These are phyloP conservation scores for Vitis amurensis DNA, from an alignment of 164 flowering plant species.

Conservation along the genomic window DNA sequence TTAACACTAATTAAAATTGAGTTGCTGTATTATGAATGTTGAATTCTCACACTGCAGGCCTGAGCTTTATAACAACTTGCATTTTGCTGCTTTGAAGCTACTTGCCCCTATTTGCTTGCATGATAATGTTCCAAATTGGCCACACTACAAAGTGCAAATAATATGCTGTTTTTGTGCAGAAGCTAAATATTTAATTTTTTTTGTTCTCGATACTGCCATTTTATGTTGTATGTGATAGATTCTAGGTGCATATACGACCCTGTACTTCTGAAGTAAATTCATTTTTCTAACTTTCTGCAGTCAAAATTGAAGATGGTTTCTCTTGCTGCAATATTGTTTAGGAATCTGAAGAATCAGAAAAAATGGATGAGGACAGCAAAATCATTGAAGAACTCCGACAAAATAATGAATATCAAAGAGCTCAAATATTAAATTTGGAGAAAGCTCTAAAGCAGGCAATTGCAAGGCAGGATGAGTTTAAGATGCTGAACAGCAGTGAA, in stretches of 20 bases:
- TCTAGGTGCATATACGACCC: background rate
- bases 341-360: slow-evolving; percentile 97
- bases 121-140: too few species aligned
- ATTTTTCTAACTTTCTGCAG: slow-evolving; percentile 12
- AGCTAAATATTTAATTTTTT: background rate
- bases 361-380: slow-evolving; percentile 96
- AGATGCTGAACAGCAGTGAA: slow-evolving; percentile 48
- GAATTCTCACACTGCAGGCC: too few species aligned
- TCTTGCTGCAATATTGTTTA: slow-evolving; percentile 41
- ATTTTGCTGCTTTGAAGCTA: too few species aligned
- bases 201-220: background rate
- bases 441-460: slow-evolving; percentile 71
- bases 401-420: slow-evolving; percentile 58
- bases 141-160: too few species aligned
- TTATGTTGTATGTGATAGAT: background rate
- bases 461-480: slow-evolving; percentile 61
- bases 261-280: slow-evolving; percentile 6
- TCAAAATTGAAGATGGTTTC: slow-evolving; percentile 34
- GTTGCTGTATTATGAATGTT: too few species aligned
- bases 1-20: too few species aligned
- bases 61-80: too few species aligned
- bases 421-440: slow-evolving; percentile 77
- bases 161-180: background rate
- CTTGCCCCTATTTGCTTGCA: too few species aligned
- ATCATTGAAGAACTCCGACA: slow-evolving; percentile 80